Percentiles rank a stretch among this genome's conserved stretches.
phyloP scores from a whole-genome alignment of 2,329 filamentous ascomycete genomes.

The Sporothrix phasma region DNA sequence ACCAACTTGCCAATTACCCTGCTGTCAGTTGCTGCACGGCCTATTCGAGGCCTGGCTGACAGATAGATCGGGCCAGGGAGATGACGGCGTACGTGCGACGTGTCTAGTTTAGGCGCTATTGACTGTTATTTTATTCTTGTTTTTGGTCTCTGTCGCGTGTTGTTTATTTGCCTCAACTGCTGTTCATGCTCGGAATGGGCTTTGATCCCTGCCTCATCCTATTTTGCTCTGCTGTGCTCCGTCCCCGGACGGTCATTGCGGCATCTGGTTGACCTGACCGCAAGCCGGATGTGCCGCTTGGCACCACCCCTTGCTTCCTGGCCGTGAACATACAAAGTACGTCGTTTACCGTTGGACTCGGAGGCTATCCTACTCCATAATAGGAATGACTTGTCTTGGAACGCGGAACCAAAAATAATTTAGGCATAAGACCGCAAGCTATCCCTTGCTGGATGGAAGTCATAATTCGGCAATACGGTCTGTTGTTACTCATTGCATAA shows the following conservation, averaged over 20 bases:
- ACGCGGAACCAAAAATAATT: neutral
- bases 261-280: neutral
- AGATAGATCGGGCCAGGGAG: neutral
- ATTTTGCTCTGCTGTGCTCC: neutral
- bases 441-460: neutral
- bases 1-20: neutral
- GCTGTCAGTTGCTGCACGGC: constrained; percentile 3
- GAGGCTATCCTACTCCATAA: neutral
- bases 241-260: neutral
- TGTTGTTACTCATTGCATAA: too few relatives aligned
- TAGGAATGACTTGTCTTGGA: neutral
- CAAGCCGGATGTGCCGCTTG: neutral
- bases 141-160: too few relatives aligned
- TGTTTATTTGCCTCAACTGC: neutral
- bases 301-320: neutral
- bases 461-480: neutral
- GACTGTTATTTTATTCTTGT: too few relatives aligned
- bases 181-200: neutral
- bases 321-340: too few relatives aligned
- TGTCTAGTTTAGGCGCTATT: neutral
- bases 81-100: neutral
- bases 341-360: neutral
- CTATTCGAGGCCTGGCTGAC: constrained; percentile 5
- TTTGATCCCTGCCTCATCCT: neutral
- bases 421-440: neutral